phyloP scores from a whole-genome alignment of 2,329 filamentous ascomycete genomes.

The Fusarium sp. region DNA sequence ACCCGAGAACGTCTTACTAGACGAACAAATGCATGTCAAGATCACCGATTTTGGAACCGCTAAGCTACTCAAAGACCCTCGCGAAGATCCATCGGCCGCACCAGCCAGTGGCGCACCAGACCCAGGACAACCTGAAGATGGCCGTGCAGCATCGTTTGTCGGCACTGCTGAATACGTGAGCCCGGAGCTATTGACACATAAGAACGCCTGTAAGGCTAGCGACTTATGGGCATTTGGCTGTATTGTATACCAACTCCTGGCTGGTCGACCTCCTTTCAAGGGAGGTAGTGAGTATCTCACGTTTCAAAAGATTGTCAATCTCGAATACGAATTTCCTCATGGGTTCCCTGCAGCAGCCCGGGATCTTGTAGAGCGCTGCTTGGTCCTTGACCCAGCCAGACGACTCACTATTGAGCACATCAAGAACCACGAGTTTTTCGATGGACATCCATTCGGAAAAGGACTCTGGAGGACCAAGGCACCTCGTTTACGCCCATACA shows the following conservation, averaged over 20 bases:
- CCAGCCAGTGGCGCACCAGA: constrained; percentile 56
- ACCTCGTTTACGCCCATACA: constrained; percentile 86
- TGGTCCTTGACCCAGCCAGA: constrained; percentile 88
- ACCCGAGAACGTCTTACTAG: constrained; percentile 94
- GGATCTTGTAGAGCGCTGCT: constrained; percentile 88
- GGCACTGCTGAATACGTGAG: constrained; percentile 99
- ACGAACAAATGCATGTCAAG: constrained; percentile 97
- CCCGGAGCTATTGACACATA: constrained; percentile 94
- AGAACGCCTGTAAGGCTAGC: constrained; percentile 97
- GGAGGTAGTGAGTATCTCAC: constrained; percentile 95
- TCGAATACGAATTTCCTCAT: constrained; percentile 93
- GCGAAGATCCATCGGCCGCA: constrained; percentile 54
- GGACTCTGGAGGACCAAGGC: constrained; percentile 90
- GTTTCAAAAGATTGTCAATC: constrained; percentile 95
- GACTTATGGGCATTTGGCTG: constrained; percentile 99
- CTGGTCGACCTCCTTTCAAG: constrained; percentile 98
- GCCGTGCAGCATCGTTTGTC: constrained; percentile 92
- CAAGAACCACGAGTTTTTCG: constrained; percentile 96
- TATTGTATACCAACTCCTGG: constrained; percentile 94
- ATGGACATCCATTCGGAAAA: constrained; percentile 86
- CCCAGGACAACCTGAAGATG: constrained; percentile 66
- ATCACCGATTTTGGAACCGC: constrained; percentile 99
- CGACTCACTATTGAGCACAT: constrained; percentile 95
- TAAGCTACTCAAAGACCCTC: constrained; percentile 76
- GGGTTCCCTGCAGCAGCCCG: constrained; percentile 89